phyloP scores from a whole-genome alignment of 2,329 filamentous ascomycete species.

The Ophiosphaerella korrae region DNA sequence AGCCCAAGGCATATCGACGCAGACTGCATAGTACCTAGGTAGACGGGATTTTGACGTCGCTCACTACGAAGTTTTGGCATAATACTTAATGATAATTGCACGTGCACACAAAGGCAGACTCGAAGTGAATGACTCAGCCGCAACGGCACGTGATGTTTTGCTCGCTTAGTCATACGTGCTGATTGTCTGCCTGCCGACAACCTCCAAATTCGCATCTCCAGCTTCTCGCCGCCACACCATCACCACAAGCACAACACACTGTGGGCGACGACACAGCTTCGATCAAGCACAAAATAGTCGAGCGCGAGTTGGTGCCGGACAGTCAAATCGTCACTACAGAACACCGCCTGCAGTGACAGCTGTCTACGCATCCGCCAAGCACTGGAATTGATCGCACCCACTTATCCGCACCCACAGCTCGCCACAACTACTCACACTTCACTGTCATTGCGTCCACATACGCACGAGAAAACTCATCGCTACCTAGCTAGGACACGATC shows the following conservation, averaged over 20 bases:
- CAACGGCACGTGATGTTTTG: neutral
- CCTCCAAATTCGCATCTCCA: neutral
- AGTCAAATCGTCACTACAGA: conserved; percentile 18
- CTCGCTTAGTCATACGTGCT: conserved; percentile 3
- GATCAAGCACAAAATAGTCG: conserved; percentile 18
- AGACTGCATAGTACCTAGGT: neutral
- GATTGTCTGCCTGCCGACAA: neutral
- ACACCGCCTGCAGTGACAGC: conserved; percentile 16
- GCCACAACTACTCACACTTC: conserved; percentile 23
- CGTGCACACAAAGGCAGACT: neutral
- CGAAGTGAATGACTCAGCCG: neutral
- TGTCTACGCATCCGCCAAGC: conserved; percentile 18
- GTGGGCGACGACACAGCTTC: conserved; percentile 17
- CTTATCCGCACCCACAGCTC: conserved; percentile 25
- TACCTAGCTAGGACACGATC: conserved; percentile 29
- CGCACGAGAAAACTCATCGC: conserved; percentile 31
- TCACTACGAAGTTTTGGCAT: too few relatives aligned
- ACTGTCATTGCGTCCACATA: conserved; percentile 28
- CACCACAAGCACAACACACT: conserved; percentile 13
- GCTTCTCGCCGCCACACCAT: conserved; percentile 7
- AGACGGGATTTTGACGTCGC: too few relatives aligned
- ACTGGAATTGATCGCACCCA: conserved; percentile 23
- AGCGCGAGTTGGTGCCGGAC: conserved; percentile 14
- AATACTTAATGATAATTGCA: too few relatives aligned
- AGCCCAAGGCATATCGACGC: neutral